Conservation (phyloP, 176 grass and related monocot genomes). For the Chloris gayana region DNA sequence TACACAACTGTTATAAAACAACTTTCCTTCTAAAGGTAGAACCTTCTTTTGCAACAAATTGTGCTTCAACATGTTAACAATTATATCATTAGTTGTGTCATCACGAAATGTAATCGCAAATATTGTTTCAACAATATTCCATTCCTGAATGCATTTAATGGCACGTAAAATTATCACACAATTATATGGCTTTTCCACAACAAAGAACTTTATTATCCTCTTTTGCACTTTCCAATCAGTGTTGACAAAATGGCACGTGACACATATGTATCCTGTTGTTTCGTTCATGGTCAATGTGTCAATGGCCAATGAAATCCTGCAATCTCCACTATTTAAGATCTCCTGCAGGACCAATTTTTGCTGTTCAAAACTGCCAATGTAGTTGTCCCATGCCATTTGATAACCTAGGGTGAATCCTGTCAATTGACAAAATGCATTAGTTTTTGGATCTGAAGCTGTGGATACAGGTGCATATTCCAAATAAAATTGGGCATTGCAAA, state of each 20-base stretch:
- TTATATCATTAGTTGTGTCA: slow-evolving; percentile 1
- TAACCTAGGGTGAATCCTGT: background rate
- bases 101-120: background rate
- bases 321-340: background rate
- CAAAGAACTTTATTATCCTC: background rate
- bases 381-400: slow-evolving; percentile 5
- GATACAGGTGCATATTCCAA: too few relatives aligned
- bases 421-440: background rate
- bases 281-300: background rate
- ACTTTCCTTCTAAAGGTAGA: slow-evolving; percentile 17
- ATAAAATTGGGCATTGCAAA: too few relatives aligned
- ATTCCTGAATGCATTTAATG: background rate
- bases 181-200: background rate
- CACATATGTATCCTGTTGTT: slow-evolving; percentile 8
- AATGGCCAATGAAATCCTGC: background rate
- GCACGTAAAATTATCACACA: background rate
- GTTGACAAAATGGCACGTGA: slow-evolving; percentile 6
- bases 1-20: background rate
- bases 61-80: slow-evolving; percentile 2
- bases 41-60: background rate
- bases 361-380: background rate
- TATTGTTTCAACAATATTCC: slow-evolving; percentile 8
- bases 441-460: too few relatives aligned
- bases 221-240: slow-evolving; percentile 7
- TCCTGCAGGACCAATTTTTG: background rate